Evolutionary conservation across 345 rosid genomes (phyloP).

Genomic region (Camelina laxa): DNA sequence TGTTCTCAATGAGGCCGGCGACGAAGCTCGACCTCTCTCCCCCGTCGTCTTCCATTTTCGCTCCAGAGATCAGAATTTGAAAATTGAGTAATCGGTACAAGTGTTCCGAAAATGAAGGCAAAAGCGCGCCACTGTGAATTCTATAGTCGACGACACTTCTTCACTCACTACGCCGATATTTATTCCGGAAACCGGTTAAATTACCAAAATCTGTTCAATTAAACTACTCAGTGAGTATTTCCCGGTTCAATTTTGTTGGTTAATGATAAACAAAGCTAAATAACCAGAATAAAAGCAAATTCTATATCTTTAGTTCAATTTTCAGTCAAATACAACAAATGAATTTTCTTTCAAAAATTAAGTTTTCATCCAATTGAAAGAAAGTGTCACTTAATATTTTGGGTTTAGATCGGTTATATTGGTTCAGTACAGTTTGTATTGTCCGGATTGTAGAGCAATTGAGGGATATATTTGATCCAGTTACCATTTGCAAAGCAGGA

Average conservation of each 20-base stretch:
- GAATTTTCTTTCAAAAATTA: not conserved
- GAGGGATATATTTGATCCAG: not conserved
- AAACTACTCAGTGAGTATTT: not conserved
- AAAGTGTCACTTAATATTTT: not conserved
- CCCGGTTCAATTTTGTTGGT: conserved; percentile 13
- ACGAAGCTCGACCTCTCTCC: conserved; percentile 86
- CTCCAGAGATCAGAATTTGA: conserved; percentile 34
- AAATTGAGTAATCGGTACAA: not conserved
- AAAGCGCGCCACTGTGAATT: conserved; percentile 42
- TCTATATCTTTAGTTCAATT: not conserved
- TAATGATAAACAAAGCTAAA: not conserved
- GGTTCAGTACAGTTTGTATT: not conserved
- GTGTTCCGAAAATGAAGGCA: conserved; percentile 23
- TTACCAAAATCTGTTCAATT: not conserved
- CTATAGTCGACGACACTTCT: not conserved
- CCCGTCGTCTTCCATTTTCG: conserved; percentile 74
- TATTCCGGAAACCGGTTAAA: not conserved
- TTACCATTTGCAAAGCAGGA: not conserved
- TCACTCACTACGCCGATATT: not conserved
- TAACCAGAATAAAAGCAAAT: not conserved
- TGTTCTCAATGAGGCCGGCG: conserved; percentile 81
- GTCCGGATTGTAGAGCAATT: not conserved
- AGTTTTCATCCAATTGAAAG: not conserved
- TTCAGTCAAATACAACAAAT: not conserved
- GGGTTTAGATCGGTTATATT: not conserved